A percentile compares a stretch with the other conserved stretches of the same genome.
phyloP scores from a whole-genome alignment of 306 rosid genomes.

The Begonia peltatifolia region DNA sequence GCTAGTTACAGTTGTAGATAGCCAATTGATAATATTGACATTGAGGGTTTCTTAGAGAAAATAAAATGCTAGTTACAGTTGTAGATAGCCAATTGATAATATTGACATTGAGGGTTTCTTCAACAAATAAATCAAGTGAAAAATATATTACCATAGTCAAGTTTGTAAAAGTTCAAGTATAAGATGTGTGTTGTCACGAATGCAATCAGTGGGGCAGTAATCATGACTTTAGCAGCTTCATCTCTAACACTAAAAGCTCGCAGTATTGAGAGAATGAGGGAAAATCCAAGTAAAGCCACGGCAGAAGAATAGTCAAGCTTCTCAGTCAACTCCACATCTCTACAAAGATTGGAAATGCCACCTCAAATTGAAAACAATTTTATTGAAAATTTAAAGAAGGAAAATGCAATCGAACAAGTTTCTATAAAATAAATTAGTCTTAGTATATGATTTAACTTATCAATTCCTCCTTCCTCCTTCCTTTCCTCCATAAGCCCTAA shows the following conservation, averaged over 20 bases:
- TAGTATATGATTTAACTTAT: background rate
- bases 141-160: slow-evolving; percentile 50
- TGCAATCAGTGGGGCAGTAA: slow-evolving; percentile 79
- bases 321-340: slow-evolving; percentile 88
- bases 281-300: slow-evolving; percentile 71
- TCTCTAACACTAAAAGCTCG: slow-evolving; percentile 70
- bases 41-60: too few relatives aligned
- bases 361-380: background rate
- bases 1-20: too few relatives aligned
- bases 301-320: slow-evolving; percentile 77
- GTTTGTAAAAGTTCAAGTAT: slow-evolving; percentile 72
- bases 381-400: background rate
- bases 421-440: background rate
- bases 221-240: slow-evolving; percentile 87
- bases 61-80: too few relatives aligned
- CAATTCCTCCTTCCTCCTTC: background rate
- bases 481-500: background rate
- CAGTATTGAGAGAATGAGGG: slow-evolving; percentile 53
- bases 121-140: background rate
- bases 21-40: too few relatives aligned
- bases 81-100: too few relatives aligned
- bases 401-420: background rate
- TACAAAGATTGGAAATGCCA: slow-evolving; percentile 16
- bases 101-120: too few relatives aligned
- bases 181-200: slow-evolving; percentile 82